Percentiles rank a stretch among this genome's conserved stretches.
These are phyloP conservation scores for Starmerella tilneyi DNA, from an alignment of 805 yeast species.

Conservation along the genomic window DNA sequence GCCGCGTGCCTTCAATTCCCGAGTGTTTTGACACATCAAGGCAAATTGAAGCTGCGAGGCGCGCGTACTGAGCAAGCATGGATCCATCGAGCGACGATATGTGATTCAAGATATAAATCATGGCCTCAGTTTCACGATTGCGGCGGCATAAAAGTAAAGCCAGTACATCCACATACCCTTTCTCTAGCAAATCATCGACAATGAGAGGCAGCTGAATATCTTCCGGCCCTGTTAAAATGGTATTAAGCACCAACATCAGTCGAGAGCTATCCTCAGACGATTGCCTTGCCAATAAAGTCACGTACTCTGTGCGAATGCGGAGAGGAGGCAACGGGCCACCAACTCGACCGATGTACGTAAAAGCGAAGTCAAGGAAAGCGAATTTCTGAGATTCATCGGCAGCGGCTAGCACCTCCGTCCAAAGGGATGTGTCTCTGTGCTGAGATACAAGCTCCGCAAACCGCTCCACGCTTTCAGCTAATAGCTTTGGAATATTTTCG, in stretches of 20 bases:
- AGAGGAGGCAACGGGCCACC: conserved; percentile 15
- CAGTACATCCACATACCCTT: conserved; percentile 26
- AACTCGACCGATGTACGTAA: neutral
- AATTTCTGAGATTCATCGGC: neutral
- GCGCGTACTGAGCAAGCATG: conserved; percentile 17
- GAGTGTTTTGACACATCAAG: conserved; percentile 13
- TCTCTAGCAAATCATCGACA: conserved; percentile 26
- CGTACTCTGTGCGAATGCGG: conserved; percentile 10
- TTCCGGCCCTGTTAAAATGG: conserved; percentile 27
- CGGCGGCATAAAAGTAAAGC: conserved; percentile 25
- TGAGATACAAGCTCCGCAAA: neutral
- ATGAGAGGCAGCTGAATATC: conserved; percentile 27
- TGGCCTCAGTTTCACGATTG: conserved; percentile 26
- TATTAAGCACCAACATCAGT: conserved; percentile 22
- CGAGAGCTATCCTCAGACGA: neutral
- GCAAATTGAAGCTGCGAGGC: conserved; percentile 25
- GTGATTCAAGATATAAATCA: conserved; percentile 28
- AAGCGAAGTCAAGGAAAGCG: conserved; percentile 9
- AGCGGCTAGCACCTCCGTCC: neutral
- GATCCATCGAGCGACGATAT: conserved; percentile 15
- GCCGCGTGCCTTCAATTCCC: conserved; percentile 28
- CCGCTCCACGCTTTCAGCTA: conserved; percentile 6
- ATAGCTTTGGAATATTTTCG: conserved; percentile 5
- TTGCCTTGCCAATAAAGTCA: conserved; percentile 11
- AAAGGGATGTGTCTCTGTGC: conserved; percentile 2